A percentile compares a stretch with the other conserved stretches of the same genome.
Evolutionary conservation across 805 yeast genomes (phyloP).

Genomic region (Deakozyma indianensis): DNA sequence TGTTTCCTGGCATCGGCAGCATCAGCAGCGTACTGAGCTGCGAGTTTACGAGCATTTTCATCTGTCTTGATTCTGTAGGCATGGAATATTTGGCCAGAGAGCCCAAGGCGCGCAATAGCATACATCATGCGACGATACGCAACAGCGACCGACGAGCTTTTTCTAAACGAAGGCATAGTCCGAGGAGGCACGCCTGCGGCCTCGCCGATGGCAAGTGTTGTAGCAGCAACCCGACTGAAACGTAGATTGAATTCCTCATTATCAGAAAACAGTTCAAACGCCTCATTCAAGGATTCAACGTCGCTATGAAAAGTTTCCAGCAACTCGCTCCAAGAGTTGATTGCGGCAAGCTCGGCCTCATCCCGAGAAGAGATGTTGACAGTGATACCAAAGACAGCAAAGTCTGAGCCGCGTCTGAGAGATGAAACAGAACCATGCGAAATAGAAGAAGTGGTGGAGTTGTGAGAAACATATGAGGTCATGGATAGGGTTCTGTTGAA

Average conservation of each 20-base stretch:
- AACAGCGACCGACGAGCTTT: constrained; percentile 7
- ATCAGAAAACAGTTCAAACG: neutral
- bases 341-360: constrained; percentile 2
- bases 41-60: neutral
- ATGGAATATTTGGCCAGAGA: constrained; percentile 7
- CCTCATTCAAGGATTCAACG: constrained; percentile 1
- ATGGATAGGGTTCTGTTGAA: neutral
- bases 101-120: constrained; percentile 8
- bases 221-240: constrained; percentile 1
- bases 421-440: constrained; percentile 1
- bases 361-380: constrained; percentile 2
- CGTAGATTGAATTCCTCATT: neutral
- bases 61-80: neutral
- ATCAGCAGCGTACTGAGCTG: constrained; percentile 3
- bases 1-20: constrained; percentile 3
- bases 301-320: constrained; percentile 3
- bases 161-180: constrained; percentile 8
- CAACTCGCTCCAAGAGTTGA: constrained; percentile 9
- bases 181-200: constrained; percentile 14
- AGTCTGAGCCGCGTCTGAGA: constrained; percentile 2
- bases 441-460: constrained; percentile 1
- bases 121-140: constrained; percentile 10
- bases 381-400: constrained; percentile 1
- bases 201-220: constrained; percentile 5
- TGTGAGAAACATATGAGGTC: neutral